Conservation (phyloP, 129 eudicot genomes). For the Smallanthus sonchifolius region DNA sequence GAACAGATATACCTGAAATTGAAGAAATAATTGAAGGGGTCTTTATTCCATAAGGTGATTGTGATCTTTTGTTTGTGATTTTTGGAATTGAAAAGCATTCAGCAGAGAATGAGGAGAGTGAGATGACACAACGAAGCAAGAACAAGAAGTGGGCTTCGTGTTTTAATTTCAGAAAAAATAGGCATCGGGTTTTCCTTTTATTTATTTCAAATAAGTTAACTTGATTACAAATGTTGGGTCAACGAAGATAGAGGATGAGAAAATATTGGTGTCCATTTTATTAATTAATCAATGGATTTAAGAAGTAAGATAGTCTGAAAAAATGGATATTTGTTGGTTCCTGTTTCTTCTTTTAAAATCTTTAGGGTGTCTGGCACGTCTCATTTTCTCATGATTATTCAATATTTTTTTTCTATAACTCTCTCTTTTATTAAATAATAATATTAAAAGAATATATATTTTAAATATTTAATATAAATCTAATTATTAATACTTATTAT, state of each 20-base stretch:
- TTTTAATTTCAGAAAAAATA: conserved; percentile 12
- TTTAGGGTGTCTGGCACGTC: too few species aligned
- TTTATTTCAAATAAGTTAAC: not conserved
- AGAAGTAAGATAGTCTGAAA: not conserved
- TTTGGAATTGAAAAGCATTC: conserved; percentile 4
- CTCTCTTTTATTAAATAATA: too few species aligned
- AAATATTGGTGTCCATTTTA: not conserved
- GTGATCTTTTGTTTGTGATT: not conserved
- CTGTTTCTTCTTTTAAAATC: not conserved
- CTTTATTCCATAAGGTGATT: conserved; percentile 15
- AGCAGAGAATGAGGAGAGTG: conserved; percentile 27
- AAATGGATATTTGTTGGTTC: not conserved
- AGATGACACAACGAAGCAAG: conserved; percentile 8
- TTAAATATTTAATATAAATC: too few species aligned
- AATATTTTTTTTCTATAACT: too few species aligned
- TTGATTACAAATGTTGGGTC: conserved; percentile 23
- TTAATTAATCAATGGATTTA: not conserved
- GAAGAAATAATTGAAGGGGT: conserved; percentile 11
- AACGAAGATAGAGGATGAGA: conserved; percentile 8
- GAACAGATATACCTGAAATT: conserved; percentile 10
- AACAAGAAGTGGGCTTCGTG: conserved; percentile 9
- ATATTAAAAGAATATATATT: too few species aligned
- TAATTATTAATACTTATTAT: too few species aligned
- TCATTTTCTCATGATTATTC: too few species aligned
- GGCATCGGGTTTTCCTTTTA: conserved; percentile 24